phyloP scores from a whole-genome alignment of 495 filamentous ascomycete species.

The Sporormia fimetaria region DNA sequence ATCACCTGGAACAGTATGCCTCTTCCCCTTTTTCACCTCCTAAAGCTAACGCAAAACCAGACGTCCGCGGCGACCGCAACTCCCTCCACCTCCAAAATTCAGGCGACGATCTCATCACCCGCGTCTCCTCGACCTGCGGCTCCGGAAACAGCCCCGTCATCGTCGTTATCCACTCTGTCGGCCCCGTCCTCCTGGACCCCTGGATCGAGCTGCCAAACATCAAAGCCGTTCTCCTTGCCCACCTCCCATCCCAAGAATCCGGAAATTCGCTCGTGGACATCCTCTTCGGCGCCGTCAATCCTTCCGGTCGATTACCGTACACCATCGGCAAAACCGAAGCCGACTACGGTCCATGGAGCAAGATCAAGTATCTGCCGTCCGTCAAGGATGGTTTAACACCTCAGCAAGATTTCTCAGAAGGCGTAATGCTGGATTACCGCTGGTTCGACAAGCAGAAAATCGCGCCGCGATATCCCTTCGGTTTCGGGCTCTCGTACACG shows the following conservation, averaged over 20 bases:
- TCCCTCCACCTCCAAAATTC: slow-evolving; percentile 67
- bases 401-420: slow-evolving; percentile 76
- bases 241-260: slow-evolving; percentile 83
- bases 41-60: slow-evolving; percentile 28
- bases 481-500: slow-evolving; percentile 72
- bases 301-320: slow-evolving; percentile 78
- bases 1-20: slow-evolving; percentile 30
- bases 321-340: slow-evolving; percentile 71
- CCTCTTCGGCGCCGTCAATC: slow-evolving; percentile 74
- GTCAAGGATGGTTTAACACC: slow-evolving; percentile 45
- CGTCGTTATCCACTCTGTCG: slow-evolving; percentile 84
- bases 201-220: slow-evolving; percentile 75
- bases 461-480: slow-evolving; percentile 62
- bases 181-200: slow-evolving; percentile 70
- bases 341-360: slow-evolving; percentile 72
- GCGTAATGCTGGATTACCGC: slow-evolving; percentile 81
- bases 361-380: slow-evolving; percentile 65
- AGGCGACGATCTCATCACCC: slow-evolving; percentile 59
- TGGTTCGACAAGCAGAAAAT: slow-evolving; percentile 70
- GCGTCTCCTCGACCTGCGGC: slow-evolving; percentile 61
- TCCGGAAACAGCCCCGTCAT: slow-evolving; percentile 56
- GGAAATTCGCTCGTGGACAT: slow-evolving; percentile 78
- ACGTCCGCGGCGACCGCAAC: slow-evolving; percentile 69
- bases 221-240: slow-evolving; percentile 73
- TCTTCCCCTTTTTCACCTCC: not conserved